phyloP scores from a whole-genome alignment of 768 basidiomycete species.

The Psilocybe cubensis region DNA sequence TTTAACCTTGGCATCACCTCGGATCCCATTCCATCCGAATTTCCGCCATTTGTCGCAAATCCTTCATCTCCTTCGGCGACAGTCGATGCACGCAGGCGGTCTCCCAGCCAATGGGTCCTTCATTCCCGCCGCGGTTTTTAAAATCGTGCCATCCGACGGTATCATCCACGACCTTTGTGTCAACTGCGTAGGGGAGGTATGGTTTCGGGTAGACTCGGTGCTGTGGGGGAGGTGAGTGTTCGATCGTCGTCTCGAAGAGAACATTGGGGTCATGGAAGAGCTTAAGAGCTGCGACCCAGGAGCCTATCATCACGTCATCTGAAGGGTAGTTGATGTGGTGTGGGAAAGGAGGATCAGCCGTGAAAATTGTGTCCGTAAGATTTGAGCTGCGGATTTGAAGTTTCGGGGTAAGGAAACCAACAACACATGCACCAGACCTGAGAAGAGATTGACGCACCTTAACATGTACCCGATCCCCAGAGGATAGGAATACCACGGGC shows the following conservation, averaged over 20 bases:
- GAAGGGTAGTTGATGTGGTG: constrained; percentile 14
- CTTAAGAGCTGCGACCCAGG: constrained; percentile 2
- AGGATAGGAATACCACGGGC: constrained; percentile 11
- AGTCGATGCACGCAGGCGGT: constrained; percentile 7
- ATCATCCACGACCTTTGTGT: constrained; percentile 5
- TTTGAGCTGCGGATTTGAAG: constrained; percentile 2
- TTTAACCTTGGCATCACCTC: too few species aligned
- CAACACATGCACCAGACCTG: too few species aligned
- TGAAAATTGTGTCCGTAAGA: constrained; percentile 1
- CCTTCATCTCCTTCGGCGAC: constrained; percentile 2
- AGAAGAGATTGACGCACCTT: neutral
- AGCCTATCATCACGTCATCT: constrained; percentile 14
- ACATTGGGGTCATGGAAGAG: neutral
- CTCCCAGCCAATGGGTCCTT: constrained; percentile 7
- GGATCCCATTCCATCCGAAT: constrained; percentile 8
- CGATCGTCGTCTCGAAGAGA: neutral
- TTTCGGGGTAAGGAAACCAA: too few species aligned
- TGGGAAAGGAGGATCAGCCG: constrained; percentile 9
- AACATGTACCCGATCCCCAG: constrained; percentile 14
- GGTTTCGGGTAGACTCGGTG: constrained; percentile 5
- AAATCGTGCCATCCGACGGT: constrained; percentile 9
- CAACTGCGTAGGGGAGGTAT: constrained; percentile 2
- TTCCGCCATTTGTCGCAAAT: constrained; percentile 1
- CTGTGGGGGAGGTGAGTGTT: neutral
- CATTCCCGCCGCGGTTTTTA: neutral